Evolutionary conservation across 2,329 filamentous ascomycete genomes (phyloP).

Genomic region (Monosporascus sp.): DNA sequence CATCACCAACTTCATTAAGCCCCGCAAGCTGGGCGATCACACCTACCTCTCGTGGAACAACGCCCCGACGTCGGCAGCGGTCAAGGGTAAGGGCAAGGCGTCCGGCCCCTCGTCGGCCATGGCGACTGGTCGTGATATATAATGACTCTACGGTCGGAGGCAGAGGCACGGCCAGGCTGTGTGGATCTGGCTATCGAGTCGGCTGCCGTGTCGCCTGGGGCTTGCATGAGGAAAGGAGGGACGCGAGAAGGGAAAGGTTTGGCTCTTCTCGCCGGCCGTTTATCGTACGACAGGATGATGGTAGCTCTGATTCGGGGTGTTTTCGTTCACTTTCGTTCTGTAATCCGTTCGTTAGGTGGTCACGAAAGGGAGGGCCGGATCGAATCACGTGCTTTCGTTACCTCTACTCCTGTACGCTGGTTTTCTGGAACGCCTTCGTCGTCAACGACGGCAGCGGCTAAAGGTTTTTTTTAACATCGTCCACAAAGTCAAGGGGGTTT

Average conservation of each 20-base stretch:
- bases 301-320: background rate
- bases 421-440: too few relatives aligned
- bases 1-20: constrained; percentile 83
- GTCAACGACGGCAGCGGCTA: too few relatives aligned
- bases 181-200: background rate
- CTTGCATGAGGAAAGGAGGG: background rate
- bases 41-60: constrained; percentile 96
- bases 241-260: background rate
- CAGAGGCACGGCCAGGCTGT: background rate
- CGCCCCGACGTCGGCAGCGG: constrained; percentile 33
- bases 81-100: constrained; percentile 34
- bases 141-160: constrained; percentile 6
- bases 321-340: background rate
- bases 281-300: background rate
- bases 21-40: constrained; percentile 96
- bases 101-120: constrained; percentile 36
- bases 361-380: too few relatives aligned
- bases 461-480: too few relatives aligned
- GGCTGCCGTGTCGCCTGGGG: background rate
- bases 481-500: too few relatives aligned
- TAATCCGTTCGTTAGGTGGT: too few relatives aligned
- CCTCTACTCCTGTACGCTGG: too few relatives aligned
- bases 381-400: too few relatives aligned
- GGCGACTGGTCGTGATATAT: constrained; percentile 51
- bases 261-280: background rate